Evolutionary conservation across 306 rosid genomes (phyloP).

Genomic region (Gynostemma pentaphyllum): DNA sequence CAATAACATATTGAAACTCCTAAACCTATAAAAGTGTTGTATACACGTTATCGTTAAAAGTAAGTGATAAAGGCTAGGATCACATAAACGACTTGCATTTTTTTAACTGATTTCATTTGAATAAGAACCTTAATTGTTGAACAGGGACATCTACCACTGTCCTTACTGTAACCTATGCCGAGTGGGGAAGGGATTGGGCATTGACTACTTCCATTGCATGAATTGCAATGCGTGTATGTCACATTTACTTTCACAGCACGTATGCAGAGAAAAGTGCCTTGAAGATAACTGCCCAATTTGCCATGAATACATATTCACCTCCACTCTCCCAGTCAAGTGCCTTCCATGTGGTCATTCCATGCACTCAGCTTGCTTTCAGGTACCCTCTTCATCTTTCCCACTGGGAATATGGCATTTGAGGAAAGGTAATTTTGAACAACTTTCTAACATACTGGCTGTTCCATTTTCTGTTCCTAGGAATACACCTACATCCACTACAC

Average conservation of each 20-base stretch:
- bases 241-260: slow-evolving; percentile 48
- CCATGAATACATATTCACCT: slow-evolving; percentile 84
- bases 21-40: too few species aligned
- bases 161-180: slow-evolving; percentile 95
- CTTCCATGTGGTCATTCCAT: slow-evolving; percentile 87
- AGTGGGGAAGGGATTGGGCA: slow-evolving; percentile 88
- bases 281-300: slow-evolving; percentile 92
- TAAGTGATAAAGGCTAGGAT: neutral
- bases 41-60: neutral
- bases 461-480: slow-evolving; percentile 45
- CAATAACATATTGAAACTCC: neutral
- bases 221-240: slow-evolving; percentile 95
- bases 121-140: slow-evolving; percentile 1
- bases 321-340: slow-evolving; percentile 64
- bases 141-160: slow-evolving; percentile 94
- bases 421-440: neutral
- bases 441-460: slow-evolving; percentile 17
- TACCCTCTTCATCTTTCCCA: slow-evolving; percentile 12
- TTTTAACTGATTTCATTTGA: neutral
- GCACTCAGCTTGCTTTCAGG: slow-evolving; percentile 91
- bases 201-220: slow-evolving; percentile 93
- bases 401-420: neutral
- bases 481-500: slow-evolving; percentile 64
- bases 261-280: slow-evolving; percentile 74
- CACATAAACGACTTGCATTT: neutral